phyloP scores from a whole-genome alignment of 768 basidiomycete species.

The Kwoniella shandongensis region DNA sequence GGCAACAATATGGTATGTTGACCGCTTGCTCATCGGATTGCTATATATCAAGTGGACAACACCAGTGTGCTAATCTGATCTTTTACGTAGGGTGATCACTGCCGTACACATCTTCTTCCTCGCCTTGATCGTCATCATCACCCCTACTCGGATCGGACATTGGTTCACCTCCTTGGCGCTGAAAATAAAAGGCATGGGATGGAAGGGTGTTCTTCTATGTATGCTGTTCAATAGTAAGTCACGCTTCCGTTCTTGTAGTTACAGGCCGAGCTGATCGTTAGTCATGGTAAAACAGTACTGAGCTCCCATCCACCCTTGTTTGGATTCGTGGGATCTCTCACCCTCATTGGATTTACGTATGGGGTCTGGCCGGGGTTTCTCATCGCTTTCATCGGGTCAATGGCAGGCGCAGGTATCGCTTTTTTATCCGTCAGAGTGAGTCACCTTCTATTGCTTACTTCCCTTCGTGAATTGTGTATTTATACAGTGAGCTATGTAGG shows the following conservation, averaged over 20 bases:
- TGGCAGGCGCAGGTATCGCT: conserved; percentile 43
- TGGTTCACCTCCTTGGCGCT: conserved; percentile 44
- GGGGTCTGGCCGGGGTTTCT: conserved; percentile 49
- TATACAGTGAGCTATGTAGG: conserved; percentile 19
- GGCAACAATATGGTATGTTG: conserved; percentile 19
- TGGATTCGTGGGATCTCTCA: conserved; percentile 48
- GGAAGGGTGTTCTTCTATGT: conserved; percentile 40
- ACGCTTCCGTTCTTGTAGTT: neutral
- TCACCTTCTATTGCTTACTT: neutral
- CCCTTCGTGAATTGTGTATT: neutral
- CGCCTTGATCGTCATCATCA: conserved; percentile 45
- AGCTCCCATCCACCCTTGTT: conserved; percentile 52
- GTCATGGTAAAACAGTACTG: no score
- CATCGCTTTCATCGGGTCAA: conserved; percentile 35
- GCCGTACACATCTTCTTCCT: conserved; percentile 39
- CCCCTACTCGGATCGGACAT: conserved; percentile 42
- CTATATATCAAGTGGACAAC: no score
- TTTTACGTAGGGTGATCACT: conserved; percentile 31
- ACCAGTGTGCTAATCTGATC: neutral
- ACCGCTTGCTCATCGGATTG: neutral
- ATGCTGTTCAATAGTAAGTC: conserved; percentile 42
- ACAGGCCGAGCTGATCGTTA: no score
- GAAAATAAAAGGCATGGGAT: conserved; percentile 36
- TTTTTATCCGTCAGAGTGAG: conserved; percentile 49
- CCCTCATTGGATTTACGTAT: conserved; percentile 52